A percentile compares a stretch with the other conserved stretches of the same genome.
phyloP scores from a whole-genome alignment of 805 yeast species.

The Yarrowia yakushimensis region DNA sequence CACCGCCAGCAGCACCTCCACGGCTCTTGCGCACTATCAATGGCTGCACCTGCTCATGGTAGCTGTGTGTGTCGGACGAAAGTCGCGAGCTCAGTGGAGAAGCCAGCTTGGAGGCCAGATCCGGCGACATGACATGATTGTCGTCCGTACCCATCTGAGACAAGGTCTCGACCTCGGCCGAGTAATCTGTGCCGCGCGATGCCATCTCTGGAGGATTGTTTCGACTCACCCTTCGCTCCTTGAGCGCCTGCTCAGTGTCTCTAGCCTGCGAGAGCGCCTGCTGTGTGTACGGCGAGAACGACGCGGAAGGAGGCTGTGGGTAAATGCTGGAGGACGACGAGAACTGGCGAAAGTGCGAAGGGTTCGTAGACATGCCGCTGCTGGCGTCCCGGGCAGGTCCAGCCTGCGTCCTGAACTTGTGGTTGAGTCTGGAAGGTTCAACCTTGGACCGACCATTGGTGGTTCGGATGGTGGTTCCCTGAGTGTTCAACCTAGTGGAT shows the following conservation, averaged over 20 bases:
- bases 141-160: background rate
- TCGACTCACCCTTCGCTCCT: background rate
- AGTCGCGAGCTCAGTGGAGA: background rate
- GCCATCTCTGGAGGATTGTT: background rate
- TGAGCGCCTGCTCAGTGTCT: background rate
- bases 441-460: background rate
- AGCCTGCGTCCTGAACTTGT: background rate
- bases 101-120: background rate
- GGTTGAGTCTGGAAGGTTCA: background rate
- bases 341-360: background rate
- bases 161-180: constrained; percentile 3
- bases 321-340: background rate
- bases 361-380: background rate
- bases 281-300: constrained; percentile 2
- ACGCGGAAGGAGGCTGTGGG: background rate
- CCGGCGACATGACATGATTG: constrained; percentile 2
- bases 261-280: background rate
- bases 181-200: background rate
- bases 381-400: background rate
- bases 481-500: background rate
- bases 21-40: constrained; percentile 2
- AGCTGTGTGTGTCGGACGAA: background rate
- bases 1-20: background rate
- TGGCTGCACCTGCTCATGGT: background rate
- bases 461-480: background rate